These are phyloP conservation scores for Basidiobolus meristosporus DNA, from an alignment of 371 early-diverging fungal genomes.

Conservation along the genomic window DNA sequence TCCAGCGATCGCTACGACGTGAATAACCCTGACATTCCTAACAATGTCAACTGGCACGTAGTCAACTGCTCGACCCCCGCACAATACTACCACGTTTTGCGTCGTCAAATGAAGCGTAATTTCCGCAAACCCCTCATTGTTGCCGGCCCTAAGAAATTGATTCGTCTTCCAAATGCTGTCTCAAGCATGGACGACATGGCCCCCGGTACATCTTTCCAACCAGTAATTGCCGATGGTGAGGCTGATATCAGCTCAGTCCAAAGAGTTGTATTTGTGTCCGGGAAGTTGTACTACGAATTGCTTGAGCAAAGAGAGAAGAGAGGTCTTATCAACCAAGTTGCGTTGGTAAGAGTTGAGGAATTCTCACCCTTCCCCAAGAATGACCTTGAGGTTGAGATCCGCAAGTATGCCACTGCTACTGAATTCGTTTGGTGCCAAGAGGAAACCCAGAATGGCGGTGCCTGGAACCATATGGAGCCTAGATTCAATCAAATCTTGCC, in stretches of 20 bases:
- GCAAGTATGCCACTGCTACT: constrained; percentile 29
- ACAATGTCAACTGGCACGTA: constrained; percentile 74
- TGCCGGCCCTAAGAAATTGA: constrained; percentile 70
- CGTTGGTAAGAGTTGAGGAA: constrained; percentile 84
- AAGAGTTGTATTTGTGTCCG: constrained; percentile 14
- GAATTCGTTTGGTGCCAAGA: constrained; percentile 88
- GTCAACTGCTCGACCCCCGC: constrained; percentile 87
- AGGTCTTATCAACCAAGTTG: constrained; percentile 37
- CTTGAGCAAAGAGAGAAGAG: constrained; percentile 50
- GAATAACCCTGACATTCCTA: too few species aligned
- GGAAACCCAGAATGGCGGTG: constrained; percentile 89
- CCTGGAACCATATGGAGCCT: constrained; percentile 20
- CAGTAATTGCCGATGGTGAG: not conserved
- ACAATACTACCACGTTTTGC: constrained; percentile 86
- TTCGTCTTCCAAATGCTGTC: constrained; percentile 28
- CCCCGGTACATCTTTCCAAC: constrained; percentile 23
- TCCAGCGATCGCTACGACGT: constrained; percentile 36
- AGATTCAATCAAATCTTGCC: too few species aligned
- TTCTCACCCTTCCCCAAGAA: constrained; percentile 79
- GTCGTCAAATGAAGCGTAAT: constrained; percentile 69
- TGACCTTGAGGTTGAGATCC: constrained; percentile 30
- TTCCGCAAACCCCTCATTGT: constrained; percentile 82
- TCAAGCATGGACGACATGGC: not conserved
- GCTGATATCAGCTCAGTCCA: not conserved
- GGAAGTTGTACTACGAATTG: constrained; percentile 83